These are phyloP conservation scores for Thelephora aurantiotincta DNA, from an alignment of 768 basidiomycete genomes.

Conservation along the genomic window DNA sequence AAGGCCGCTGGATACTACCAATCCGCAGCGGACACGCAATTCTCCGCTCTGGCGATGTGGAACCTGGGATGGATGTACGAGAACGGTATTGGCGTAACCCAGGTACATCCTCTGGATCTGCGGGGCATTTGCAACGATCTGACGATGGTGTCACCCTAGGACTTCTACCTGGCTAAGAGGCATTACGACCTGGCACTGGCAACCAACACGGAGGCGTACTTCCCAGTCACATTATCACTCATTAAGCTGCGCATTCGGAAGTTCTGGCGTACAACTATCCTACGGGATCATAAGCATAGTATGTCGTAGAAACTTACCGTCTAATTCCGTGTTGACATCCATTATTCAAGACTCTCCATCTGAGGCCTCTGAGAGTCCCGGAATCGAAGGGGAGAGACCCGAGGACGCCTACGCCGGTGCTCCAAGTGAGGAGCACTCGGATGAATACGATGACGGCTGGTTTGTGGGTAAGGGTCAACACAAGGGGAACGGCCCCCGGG, in stretches of 20 bases:
- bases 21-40: conserved; percentile 82
- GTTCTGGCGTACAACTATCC: conserved; percentile 57
- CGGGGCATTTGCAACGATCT: not conserved
- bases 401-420: not conserved
- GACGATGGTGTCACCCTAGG: conserved; percentile 27
- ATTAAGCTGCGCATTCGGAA: conserved; percentile 72
- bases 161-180: conserved; percentile 93
- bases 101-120: conserved; percentile 29
- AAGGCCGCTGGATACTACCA: conserved; percentile 93
- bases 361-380: not conserved
- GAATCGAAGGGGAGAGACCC: not conserved
- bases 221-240: conserved; percentile 76
- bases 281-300: conserved; percentile 19
- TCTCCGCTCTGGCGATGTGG: conserved; percentile 95
- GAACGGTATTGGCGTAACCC: conserved; percentile 83
- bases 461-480: conserved; percentile 75
- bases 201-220: conserved; percentile 77
- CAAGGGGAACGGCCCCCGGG: conserved; percentile 44
- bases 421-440: conserved; percentile 14
- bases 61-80: conserved; percentile 99
- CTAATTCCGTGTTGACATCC: not conserved
- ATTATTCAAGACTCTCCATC: not conserved
- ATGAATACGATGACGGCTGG: conserved; percentile 52
- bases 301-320: not conserved
- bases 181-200: conserved; percentile 87